Conservation (phyloP, 805 yeast genomes). For the Candida alai region DNA sequence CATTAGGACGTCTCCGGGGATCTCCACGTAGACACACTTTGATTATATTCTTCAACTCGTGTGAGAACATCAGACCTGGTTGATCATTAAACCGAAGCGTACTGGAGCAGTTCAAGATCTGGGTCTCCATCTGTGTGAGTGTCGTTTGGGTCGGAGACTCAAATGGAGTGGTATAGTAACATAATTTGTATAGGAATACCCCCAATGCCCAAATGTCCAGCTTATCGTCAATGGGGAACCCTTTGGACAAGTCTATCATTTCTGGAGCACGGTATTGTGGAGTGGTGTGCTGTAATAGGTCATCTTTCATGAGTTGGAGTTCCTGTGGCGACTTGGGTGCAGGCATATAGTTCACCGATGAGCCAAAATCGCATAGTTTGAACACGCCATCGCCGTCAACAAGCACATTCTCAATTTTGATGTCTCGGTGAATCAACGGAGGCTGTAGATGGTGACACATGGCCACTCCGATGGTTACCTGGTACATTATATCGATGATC, state of each 20-base stretch:
- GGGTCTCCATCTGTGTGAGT: conserved; percentile 47
- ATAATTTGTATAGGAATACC: conserved; percentile 67
- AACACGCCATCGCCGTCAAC: conserved; percentile 54
- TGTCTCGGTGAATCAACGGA: conserved; percentile 73
- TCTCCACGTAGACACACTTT: conserved; percentile 57
- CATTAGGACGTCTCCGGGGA: conserved; percentile 71
- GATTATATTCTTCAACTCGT: conserved; percentile 61
- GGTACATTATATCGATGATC: conserved; percentile 62
- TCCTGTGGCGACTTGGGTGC: conserved; percentile 64
- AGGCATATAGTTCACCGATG: conserved; percentile 61
- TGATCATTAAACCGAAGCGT: conserved; percentile 46
- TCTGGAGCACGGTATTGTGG: conserved; percentile 86
- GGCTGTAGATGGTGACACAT: conserved; percentile 73
- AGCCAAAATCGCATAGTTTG: conserved; percentile 81
- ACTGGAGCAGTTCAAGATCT: conserved; percentile 55
- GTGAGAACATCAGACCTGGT: conserved; percentile 47
- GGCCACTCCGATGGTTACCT: conserved; percentile 69
- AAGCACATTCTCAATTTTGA: conserved; percentile 77
- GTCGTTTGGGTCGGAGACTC: conserved; percentile 45
- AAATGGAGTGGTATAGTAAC: conserved; percentile 82
- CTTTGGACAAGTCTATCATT: conserved; percentile 69
- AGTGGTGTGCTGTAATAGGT: conserved; percentile 74
- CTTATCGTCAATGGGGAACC: conserved; percentile 74
- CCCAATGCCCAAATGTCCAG: conserved; percentile 88
- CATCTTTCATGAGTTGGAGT: conserved; percentile 55